Evolutionary conservation across 768 basidiomycete genomes (phyloP), one percentile per base, ranked within the genome.

Genomic region (Mycena vulgaris): DNA sequence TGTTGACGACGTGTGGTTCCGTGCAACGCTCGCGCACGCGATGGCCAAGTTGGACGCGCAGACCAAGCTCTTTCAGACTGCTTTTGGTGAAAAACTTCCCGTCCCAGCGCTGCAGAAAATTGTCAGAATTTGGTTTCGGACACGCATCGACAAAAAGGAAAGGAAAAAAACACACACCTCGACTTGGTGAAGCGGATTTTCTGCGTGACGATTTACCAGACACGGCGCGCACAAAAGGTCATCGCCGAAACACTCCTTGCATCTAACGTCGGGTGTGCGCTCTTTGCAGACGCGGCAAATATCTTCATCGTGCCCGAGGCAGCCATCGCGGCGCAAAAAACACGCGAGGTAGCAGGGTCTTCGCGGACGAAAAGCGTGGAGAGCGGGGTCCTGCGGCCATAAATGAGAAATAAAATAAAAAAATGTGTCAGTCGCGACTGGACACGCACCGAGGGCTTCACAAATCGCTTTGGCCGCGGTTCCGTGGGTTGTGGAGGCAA

Each of bases 321-420:
- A 49, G 6, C 60, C 60, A 9, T 33, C n/a, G 6, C 47, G 45
- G 5, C 60, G 31, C 13, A 37, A 23, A 1, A 49, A 3, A 9
- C 6, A 19, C 10, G 7, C 21, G 1, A 33, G 33, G 27, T 37
- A 49, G 2, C 10, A 11, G 25, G 35, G 6, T n/a, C 60, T 31
- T 17, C 30, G 14, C 11, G 13, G n/a, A 19, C 47, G 60, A 8
- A 48, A 61, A 13, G 33, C n/a, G 19, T 61, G 60, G 10, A 61
- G 60, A 3, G 25, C 59, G 19, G 59, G 59, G 35, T 60, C 59
- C 59, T 60, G 59, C 27, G 39, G 17, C n/a, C 13, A 40, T 5
- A 40, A 40, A 17, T 40, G 4, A 40, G 39, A 40, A 40, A 40
- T 14, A 4, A 4, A 37, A 37, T 7, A 37, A 37, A 37, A 37